Percentiles rank a stretch among this genome's conserved stretches.
Conservation (phyloP, 352 stramenopile genomes). For the Globisporangium cylindrosporum region DNA sequence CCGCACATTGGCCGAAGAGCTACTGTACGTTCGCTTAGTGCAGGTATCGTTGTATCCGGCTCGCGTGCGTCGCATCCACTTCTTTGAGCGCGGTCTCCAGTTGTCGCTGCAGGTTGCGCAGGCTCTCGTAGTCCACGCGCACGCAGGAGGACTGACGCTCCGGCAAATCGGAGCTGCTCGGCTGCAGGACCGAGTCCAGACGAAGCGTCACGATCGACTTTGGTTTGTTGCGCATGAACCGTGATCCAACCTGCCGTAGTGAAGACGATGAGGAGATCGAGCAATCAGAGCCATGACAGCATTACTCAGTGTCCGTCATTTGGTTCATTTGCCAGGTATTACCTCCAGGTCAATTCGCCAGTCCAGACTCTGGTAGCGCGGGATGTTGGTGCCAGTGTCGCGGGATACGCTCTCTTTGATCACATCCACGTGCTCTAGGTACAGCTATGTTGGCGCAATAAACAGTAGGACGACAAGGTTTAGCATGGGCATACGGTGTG, state of each 20-base stretch:
- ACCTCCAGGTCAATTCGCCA: slow-evolving; percentile 86
- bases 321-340: background rate
- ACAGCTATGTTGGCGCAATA: slow-evolving; percentile 32
- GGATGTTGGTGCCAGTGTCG: slow-evolving; percentile 37
- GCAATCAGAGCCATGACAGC: background rate
- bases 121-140: slow-evolving; percentile 61
- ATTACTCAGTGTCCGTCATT: background rate
- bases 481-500: background rate
- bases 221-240: slow-evolving; percentile 54
- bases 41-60: slow-evolving; percentile 77
- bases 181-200: slow-evolving; percentile 39
- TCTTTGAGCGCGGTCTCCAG: slow-evolving; percentile 69
- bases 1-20: slow-evolving; percentile 6
- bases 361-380: slow-evolving; percentile 61
- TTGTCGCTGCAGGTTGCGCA: slow-evolving; percentile 59
- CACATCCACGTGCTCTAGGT: slow-evolving; percentile 35
- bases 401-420: slow-evolving; percentile 53
- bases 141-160: slow-evolving; percentile 39
- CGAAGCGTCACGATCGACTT: slow-evolving; percentile 69
- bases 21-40: slow-evolving; percentile 23
- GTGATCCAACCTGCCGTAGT: slow-evolving; percentile 46
- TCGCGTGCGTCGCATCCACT: slow-evolving; percentile 62
- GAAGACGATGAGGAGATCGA: background rate
- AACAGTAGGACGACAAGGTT: background rate
- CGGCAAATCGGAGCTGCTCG: slow-evolving; percentile 21